These are phyloP conservation scores for Turnera subulata DNA, from an alignment of 345 rosid species.

Conservation along the genomic window DNA sequence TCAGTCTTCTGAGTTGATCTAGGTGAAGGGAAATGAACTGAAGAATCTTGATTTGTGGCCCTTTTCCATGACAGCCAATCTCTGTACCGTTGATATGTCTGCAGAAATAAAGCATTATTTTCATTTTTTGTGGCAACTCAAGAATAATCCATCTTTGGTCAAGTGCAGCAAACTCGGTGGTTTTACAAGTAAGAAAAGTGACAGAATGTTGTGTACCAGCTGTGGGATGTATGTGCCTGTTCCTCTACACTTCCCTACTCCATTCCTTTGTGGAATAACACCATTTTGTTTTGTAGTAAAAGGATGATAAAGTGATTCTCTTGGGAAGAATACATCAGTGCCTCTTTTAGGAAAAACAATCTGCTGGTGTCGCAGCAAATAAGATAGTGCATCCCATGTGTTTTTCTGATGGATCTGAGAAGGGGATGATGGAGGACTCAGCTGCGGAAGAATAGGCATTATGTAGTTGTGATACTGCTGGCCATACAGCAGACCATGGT, in stretches of 20 bases:
- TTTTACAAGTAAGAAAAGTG: not conserved
- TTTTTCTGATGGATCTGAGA: slow-evolving; percentile 27
- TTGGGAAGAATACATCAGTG: slow-evolving; percentile 33
- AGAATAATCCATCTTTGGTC: not conserved
- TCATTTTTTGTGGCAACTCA: not conserved
- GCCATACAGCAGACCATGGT: slow-evolving; percentile 41
- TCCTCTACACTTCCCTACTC: slow-evolving; percentile 46
- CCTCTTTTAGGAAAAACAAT: slow-evolving; percentile 24
- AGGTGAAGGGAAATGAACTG: slow-evolving; percentile 3
- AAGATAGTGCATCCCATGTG: slow-evolving; percentile 29
- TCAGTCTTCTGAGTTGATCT: slow-evolving; percentile 10
- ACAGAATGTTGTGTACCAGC: slow-evolving; percentile 34
- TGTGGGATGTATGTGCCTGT: slow-evolving; percentile 68
- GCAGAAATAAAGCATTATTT: slow-evolving; percentile 27
- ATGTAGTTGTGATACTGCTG: slow-evolving; percentile 49
- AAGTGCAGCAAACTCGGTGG: not conserved
- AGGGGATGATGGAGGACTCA: slow-evolving; percentile 20
- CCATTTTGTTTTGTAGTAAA: slow-evolving; percentile 22
- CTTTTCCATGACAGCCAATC: slow-evolving; percentile 15
- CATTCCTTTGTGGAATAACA: slow-evolving; percentile 22
- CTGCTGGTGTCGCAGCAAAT: slow-evolving; percentile 23
- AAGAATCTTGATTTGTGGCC: slow-evolving; percentile 12
- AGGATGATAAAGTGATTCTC: slow-evolving; percentile 22
- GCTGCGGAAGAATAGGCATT: slow-evolving; percentile 24
- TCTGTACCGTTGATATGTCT: slow-evolving; percentile 30